A percentile compares a stretch with the other conserved stretches of the same genome.
Evolutionary conservation across 2,329 filamentous ascomycete genomes (phyloP).

Genomic region (Trichoderma harzianum): DNA sequence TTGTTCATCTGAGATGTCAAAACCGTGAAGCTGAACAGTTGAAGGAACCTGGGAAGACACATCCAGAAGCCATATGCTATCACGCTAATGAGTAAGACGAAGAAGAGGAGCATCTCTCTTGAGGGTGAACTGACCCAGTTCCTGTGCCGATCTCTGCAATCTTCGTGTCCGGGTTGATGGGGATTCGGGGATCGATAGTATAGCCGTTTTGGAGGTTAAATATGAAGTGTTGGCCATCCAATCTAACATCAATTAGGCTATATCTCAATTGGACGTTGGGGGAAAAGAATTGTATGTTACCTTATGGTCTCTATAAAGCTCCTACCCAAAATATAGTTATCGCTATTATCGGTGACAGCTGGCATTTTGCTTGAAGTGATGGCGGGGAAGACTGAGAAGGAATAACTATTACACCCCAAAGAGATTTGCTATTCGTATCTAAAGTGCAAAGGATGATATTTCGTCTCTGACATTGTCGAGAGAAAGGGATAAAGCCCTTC

Average conservation of each 20-base stretch:
- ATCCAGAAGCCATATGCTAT: constrained; percentile 11
- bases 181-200: constrained; percentile 2
- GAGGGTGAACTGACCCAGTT: background rate
- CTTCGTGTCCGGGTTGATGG: background rate
- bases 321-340: background rate
- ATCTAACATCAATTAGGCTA: background rate
- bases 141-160: constrained; percentile 16
- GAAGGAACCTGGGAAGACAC: background rate
- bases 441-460: background rate
- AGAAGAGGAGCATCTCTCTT: background rate
- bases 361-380: background rate
- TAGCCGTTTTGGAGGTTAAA: constrained; percentile 8
- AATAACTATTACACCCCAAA: background rate
- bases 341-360: background rate
- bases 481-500: background rate
- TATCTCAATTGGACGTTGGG: too few relatives aligned
- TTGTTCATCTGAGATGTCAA: constrained; percentile 14
- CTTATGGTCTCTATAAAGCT: background rate
- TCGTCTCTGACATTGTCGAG: background rate
- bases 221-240: constrained; percentile 12
- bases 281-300: background rate
- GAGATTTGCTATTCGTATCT: background rate
- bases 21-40: constrained; percentile 8
- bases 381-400: background rate
- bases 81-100: background rate